These are phyloP conservation scores for Neoarthrinium moseri DNA, from an alignment of 2,329 filamentous ascomycete species.

Conservation along the genomic window DNA sequence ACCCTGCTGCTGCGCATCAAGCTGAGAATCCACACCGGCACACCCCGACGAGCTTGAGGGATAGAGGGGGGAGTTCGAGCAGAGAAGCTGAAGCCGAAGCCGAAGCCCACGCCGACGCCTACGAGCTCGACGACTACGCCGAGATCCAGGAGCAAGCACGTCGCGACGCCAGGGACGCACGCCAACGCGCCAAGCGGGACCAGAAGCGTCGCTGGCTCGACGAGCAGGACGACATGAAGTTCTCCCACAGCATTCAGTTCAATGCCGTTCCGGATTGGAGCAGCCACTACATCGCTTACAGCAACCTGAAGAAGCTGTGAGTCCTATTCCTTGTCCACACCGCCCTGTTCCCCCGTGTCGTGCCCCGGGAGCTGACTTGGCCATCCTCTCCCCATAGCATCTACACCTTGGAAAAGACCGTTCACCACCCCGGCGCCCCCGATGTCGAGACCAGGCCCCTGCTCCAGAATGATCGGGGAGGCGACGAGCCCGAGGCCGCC, in stretches of 20 bases:
- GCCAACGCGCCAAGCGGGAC: slow-evolving; percentile 44
- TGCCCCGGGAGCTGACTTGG: slow-evolving; percentile 4
- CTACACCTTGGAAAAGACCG: slow-evolving; percentile 87
- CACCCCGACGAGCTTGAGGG: slow-evolving; percentile 6
- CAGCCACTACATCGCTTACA: slow-evolving; percentile 96
- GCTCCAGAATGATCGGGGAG: slow-evolving; percentile 64
- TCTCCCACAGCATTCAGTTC: slow-evolving; percentile 98
- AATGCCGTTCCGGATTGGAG: slow-evolving; percentile 99
- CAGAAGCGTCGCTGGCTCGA: slow-evolving; percentile 71
- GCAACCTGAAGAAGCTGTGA: slow-evolving; percentile 96
- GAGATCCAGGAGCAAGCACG: slow-evolving; percentile 27
- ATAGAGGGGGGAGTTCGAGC: slow-evolving; percentile 7
- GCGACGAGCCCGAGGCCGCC: slow-evolving; percentile 75
- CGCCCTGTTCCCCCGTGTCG: background rate
- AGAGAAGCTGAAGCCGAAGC: background rate
- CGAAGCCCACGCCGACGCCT: slow-evolving; percentile 12
- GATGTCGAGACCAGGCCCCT: slow-evolving; percentile 87
- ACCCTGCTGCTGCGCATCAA: slow-evolving; percentile 20
- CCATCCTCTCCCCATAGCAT: slow-evolving; percentile 69
- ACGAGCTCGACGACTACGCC: slow-evolving; percentile 37
- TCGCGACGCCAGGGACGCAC: slow-evolving; percentile 29
- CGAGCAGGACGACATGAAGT: slow-evolving; percentile 91
- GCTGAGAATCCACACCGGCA: slow-evolving; percentile 9
- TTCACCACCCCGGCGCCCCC: slow-evolving; percentile 60
- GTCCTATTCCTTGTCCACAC: slow-evolving; percentile 30